Evolutionary conservation across 768 basidiomycete species (phyloP).

Genomic region (Naganishia vaughanmartiniae): DNA sequence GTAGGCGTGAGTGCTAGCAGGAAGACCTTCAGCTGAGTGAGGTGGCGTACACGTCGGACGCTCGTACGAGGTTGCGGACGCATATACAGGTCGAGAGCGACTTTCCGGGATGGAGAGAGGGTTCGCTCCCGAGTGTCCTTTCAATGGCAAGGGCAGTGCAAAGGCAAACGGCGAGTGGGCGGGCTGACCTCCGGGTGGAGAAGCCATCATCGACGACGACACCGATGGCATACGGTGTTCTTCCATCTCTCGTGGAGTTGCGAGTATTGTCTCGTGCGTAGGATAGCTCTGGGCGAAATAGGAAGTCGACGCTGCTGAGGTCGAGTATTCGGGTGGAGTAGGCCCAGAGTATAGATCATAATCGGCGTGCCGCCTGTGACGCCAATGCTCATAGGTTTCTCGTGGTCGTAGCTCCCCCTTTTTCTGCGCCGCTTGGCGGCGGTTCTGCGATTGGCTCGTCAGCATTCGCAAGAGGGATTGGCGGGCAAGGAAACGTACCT

Average conservation of each 20-base stretch:
- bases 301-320: background rate
- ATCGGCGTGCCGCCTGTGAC: background rate
- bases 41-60: constrained; percentile 1
- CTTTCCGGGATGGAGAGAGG: background rate
- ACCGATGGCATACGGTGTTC: constrained; percentile 8
- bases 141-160: background rate
- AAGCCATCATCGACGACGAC: background rate
- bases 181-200: background rate
- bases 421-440: constrained; percentile 16
- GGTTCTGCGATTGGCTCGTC: background rate
- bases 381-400: constrained; percentile 7
- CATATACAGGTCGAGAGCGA: background rate
- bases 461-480: background rate
- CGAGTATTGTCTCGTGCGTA: constrained; percentile 6
- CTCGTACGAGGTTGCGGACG: background rate
- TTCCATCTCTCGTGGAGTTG: constrained; percentile 1
- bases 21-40: background rate
- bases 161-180: constrained; percentile 7
- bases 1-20: background rate
- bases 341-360: constrained; percentile 11
- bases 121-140: background rate
- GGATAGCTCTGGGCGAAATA: constrained; percentile 15
- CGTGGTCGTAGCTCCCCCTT: constrained; percentile 19
- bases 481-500: background rate
- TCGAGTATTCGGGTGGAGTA: constrained; percentile 10